Percentiles rank a stretch among this genome's conserved stretches.
Conservation (phyloP, 2,329 filamentous ascomycete species). For the Aureobasidium musti region DNA sequence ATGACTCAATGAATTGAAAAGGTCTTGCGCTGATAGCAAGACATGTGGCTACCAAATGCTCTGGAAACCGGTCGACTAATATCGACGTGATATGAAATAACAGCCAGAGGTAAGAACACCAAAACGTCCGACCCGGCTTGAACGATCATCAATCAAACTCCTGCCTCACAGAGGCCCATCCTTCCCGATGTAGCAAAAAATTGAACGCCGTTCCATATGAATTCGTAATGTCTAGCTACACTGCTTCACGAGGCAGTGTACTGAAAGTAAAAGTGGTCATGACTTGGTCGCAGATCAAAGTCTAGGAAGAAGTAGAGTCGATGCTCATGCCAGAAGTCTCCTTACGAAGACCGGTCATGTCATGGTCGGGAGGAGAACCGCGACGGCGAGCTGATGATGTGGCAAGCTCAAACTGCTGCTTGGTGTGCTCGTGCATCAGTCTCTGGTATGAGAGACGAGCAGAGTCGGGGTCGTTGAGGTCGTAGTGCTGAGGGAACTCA, state of each 20-base stretch:
- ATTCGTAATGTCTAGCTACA: not conserved
- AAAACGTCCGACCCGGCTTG: slow-evolving; percentile 15
- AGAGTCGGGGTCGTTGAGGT: slow-evolving; percentile 44
- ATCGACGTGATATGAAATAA: slow-evolving; percentile 1
- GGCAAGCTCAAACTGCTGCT: slow-evolving; percentile 51
- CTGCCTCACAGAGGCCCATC: not conserved
- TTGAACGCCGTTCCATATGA: slow-evolving; percentile 16
- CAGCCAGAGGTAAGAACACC: slow-evolving; percentile 16
- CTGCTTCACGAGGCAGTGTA: not conserved
- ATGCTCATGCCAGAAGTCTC: slow-evolving; percentile 37
- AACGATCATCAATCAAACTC: slow-evolving; percentile 12
- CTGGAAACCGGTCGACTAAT: slow-evolving; percentile 7
- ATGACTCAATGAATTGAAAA: not conserved
- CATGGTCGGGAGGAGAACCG: slow-evolving; percentile 35
- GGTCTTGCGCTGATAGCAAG: slow-evolving; percentile 18
- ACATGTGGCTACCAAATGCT: not conserved
- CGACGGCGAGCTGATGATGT: slow-evolving; percentile 50
- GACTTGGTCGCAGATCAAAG: slow-evolving; percentile 1
- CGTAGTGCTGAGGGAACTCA: slow-evolving; percentile 49
- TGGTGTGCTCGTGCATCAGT: slow-evolving; percentile 55
- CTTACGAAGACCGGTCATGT: slow-evolving; percentile 33
- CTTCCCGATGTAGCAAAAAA: not conserved
- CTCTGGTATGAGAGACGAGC: slow-evolving; percentile 51
- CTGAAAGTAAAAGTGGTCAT: not conserved
- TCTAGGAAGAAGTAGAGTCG: slow-evolving; percentile 35